Base-by-base conservation (phyloP, 495 filamentous ascomycete species). In the Penicillium simplicissimum region DNA sequence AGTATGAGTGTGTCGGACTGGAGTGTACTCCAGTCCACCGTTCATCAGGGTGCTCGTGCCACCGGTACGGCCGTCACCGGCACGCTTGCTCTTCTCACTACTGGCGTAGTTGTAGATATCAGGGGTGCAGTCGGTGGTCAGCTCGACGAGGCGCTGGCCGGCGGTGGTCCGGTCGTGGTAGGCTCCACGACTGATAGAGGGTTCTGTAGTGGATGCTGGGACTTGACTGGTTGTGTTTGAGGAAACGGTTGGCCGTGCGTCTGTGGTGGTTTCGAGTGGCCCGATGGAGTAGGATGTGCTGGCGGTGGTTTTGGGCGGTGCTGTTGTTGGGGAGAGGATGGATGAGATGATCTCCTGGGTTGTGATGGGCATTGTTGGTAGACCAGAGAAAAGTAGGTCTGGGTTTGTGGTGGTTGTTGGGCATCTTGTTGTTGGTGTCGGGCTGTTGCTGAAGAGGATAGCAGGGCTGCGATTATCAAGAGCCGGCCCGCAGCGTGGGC, bases 11-110 rank as follows among this genome's bases (percentile, higher is more conserved):
- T 66, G 72, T 42, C 65, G 67, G 8, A 75, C 69, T 23, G 71
- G 72, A 14, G 66, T 74, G 45, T 81, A 81, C 1, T 70, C 67
- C n/a, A 78, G 49, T 0, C 78, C 78, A 34, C 78, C 78, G 36
- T 68, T 78, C 35, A 78, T 60, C 38, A 80, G 62, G 1, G 72
- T 75, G 0, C 62, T 60, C 9, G 66, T 64, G 6, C 43, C 21
- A 10, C 28, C 63, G 57, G 25, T 36, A 60, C 65, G 59, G 21
- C 31, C 8, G 17, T 67, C 62, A 57, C 61, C 13, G 55, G 35
- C 8, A 66, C 63, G 62, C 43, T 66, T 70, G 42, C 55, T 65
- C 59, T 66, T 74, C 52, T 71, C 72, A n/a, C 59, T 67, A 34
- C 65, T 73, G 58, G 62, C 70, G 56, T 80, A 80, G 28, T 68